Conservation (phyloP, 768 basidiomycete genomes). For the Trametes villosa region DNA sequence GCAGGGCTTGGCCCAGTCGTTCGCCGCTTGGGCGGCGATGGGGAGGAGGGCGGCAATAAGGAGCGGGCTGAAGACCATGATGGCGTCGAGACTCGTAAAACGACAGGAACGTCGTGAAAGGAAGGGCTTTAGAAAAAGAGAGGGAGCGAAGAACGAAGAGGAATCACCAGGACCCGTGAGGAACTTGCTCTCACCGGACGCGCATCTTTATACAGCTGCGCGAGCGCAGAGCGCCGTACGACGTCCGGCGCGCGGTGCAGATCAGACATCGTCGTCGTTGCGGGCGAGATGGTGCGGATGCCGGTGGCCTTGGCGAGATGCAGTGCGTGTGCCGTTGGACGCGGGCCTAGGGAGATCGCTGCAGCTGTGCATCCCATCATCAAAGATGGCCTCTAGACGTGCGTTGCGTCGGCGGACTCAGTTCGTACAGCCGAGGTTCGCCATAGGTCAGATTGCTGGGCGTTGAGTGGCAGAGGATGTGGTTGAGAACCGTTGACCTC, state of each 20-base stretch:
- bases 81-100: slow-evolving; percentile 18
- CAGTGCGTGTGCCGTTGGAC: not conserved
- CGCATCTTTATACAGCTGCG: not conserved
- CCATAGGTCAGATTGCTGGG: too few relatives aligned
- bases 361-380: slow-evolving; percentile 6
- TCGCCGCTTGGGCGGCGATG: slow-evolving; percentile 19
- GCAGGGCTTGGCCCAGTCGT: slow-evolving; percentile 26
- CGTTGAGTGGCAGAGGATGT: too few relatives aligned
- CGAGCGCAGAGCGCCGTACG: not conserved
- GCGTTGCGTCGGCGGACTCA: not conserved
- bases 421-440: not conserved
- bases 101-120: slow-evolving; percentile 14
- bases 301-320: slow-evolving; percentile 13
- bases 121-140: slow-evolving; percentile 14
- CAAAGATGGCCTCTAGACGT: slow-evolving; percentile 10
- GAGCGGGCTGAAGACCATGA: slow-evolving; percentile 22
- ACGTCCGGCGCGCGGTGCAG: not conserved
- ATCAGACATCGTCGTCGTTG: slow-evolving; percentile 12
- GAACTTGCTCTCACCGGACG: not conserved
- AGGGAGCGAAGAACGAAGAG: slow-evolving; percentile 10
- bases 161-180: slow-evolving; percentile 23
- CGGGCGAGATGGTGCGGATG: slow-evolving; percentile 3
- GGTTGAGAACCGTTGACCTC: too few relatives aligned
- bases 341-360: slow-evolving; percentile 4
- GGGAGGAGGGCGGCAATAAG: slow-evolving; percentile 21